These are phyloP conservation scores for Suillus cothurnatus DNA, from an alignment of 768 basidiomycete species.

Conservation along the genomic window DNA sequence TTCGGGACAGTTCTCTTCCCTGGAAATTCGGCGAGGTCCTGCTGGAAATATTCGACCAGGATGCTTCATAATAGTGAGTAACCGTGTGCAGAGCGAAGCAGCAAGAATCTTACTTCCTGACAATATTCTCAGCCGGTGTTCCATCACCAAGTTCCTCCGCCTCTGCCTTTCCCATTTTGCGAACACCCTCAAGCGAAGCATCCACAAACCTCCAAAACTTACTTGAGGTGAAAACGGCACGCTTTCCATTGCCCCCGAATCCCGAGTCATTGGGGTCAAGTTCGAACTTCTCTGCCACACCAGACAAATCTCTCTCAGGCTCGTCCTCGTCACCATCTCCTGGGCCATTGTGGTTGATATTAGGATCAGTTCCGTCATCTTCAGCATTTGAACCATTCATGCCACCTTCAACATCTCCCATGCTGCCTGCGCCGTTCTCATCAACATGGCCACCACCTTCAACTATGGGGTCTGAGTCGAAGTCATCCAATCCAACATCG, in stretches of 20 bases:
- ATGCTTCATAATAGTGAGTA: neutral
- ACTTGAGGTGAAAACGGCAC: neutral
- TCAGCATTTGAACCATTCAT: neutral
- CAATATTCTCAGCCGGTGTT: neutral
- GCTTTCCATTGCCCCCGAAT: neutral
- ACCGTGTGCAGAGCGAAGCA: neutral
- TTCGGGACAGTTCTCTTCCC: neutral
- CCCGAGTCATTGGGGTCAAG: neutral
- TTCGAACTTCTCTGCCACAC: neutral
- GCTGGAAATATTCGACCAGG: conserved; percentile 5
- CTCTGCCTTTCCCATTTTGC: neutral
- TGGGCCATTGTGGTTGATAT: too few relatives aligned
- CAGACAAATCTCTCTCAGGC: neutral
- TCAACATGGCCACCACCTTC: neutral
- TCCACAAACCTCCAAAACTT: conserved; percentile 10
- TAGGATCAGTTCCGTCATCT: neutral
- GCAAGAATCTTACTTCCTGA: neutral
- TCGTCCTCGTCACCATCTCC: neutral
- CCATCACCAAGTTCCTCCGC: neutral
- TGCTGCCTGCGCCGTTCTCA: neutral
- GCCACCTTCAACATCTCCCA: neutral
- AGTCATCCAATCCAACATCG: neutral
- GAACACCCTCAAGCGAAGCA: neutral
- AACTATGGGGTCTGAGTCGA: neutral
- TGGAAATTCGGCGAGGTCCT: conserved; percentile 8